Evolutionary conservation across 2,329 filamentous ascomycete genomes (phyloP).

Genomic region (Ophiostoma fasciatum): DNA sequence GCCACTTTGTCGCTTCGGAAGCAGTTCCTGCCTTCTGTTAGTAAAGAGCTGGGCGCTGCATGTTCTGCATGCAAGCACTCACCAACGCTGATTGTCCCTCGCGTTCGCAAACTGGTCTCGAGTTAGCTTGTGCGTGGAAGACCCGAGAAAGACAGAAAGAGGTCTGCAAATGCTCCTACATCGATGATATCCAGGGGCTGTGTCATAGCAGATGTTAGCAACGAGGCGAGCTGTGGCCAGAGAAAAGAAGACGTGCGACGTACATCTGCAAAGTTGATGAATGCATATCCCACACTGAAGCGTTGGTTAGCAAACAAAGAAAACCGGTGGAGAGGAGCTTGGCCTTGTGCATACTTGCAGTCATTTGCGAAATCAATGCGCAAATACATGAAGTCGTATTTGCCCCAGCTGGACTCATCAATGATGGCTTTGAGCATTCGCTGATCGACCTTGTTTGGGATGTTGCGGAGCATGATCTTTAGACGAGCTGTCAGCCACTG

Average conservation of each 20-base stretch:
- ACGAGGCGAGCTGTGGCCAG: background rate
- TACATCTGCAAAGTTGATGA: slow-evolving; percentile 84
- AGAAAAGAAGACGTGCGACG: slow-evolving; percentile 20
- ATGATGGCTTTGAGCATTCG: slow-evolving; percentile 64
- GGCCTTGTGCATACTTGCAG: slow-evolving; percentile 50
- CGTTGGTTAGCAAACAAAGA: too few species aligned
- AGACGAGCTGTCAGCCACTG: too few species aligned
- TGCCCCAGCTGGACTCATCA: slow-evolving; percentile 62
- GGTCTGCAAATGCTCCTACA: slow-evolving; percentile 21
- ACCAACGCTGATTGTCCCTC: slow-evolving; percentile 58
- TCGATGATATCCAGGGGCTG: slow-evolving; percentile 60
- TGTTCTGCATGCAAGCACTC: slow-evolving; percentile 12
- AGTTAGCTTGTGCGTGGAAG: too few species aligned
- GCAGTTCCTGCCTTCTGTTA: slow-evolving; percentile 43
- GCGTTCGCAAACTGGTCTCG: slow-evolving; percentile 49
- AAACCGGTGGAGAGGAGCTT: background rate
- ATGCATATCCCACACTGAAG: slow-evolving; percentile 84
- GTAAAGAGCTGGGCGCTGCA: background rate
- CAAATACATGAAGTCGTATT: slow-evolving; percentile 91
- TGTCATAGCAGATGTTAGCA: background rate
- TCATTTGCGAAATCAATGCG: slow-evolving; percentile 78
- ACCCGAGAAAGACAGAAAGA: background rate
- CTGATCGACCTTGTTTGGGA: slow-evolving; percentile 79
- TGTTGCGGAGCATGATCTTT: slow-evolving; percentile 87
- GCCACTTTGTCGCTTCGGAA: slow-evolving; percentile 75